Base-by-base conservation (phyloP, 2,329 filamentous ascomycete genomes). In the Diaporthe citriasiana region DNA sequence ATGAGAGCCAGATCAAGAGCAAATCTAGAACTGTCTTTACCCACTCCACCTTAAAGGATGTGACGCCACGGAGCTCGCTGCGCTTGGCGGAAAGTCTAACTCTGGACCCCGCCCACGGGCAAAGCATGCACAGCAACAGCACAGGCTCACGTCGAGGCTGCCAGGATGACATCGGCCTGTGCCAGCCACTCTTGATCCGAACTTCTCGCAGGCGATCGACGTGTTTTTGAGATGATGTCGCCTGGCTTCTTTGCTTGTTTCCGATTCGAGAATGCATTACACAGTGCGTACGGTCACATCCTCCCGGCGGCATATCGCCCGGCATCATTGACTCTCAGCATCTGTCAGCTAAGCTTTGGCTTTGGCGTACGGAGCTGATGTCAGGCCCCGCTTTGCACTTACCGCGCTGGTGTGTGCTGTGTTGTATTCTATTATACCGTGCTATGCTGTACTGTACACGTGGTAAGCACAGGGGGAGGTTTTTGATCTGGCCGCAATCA, bases 141-240 rank as follows among this genome's bases (percentile, higher is more conserved):
- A 55, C 59, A 59, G 73, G 56, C 22, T 42, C 45, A 50, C 45
- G 22, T 47, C n/a, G 57, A 60, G 55, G 12, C 50, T 60, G 59
- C 53, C 53, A 70, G 30, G 33, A 59, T 60, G 45, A 45, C 47
- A 70, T 35, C 40, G 65, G 47, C 40, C 68, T 35, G 51, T 38
- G 35, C 27, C 45, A 50, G 70, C 33, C 59, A 66, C 56, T 27
- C 38, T 57, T 68, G 59, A 71, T 72, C 71, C 71, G 60, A 72
- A 60, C 71, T 72, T 35, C 35, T 72, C 71, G 60, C 50, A 72
- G 50, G 42, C 71, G 38, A 72, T 68, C 45, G 51, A 68, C 59
- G 42, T 72, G 30, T 51, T 71, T 71, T 45, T 42, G 69, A 53
- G 55, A 60, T 71, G 55, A 71, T 71, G 51, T 51, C 40, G 69